Evolutionary conservation across 768 basidiomycete genomes (phyloP), one percentile per base, ranked within the genome.

Genomic region (Dentipellis fragilis): DNA sequence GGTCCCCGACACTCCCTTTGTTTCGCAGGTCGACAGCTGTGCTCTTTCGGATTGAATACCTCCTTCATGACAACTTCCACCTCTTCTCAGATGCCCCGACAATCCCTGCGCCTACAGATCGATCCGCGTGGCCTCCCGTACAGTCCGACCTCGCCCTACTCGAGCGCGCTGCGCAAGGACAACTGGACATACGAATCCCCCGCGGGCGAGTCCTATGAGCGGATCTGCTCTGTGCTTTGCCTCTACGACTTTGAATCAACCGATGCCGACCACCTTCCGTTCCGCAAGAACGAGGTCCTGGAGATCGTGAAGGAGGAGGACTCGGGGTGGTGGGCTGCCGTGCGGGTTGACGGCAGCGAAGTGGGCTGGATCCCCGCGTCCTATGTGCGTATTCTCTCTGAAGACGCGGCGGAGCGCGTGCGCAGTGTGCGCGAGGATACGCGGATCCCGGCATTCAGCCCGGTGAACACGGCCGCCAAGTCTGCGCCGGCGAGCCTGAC

Each of bases 261-360:
- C 21, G 89, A 89, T 60, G 67, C 73, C 14, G 77, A 76, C 62
- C 80, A 83, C 55, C 73, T 89, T 16, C 69, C 78, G 3, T 88
- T 90, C 67, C 68, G 68, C 40, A 78, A 79, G 69, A 79, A 80
- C 58, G 87, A 89, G 59, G 77, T 89, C 19, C 68, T 91, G 29
- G 77, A 80, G 21, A 72, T 90, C 52, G 73, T 90, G 47, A 81
- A 81, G 67, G 75, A 79, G 66, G 85, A 89, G 66, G 74, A 77
- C 11, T 79, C 82, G 1, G 88, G 89, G 10, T 90, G 87, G 88
- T 90, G 87, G 86, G 87, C 85, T 17, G 89, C 87, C 17, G 77
- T 85, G 69, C 73, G 80, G 21, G 68, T 69, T 10, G 73, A 73
- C 38, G 77, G 76, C 11, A 71, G 75, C 50, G 65, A 68, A 36